Evolutionary conservation across 2,329 filamentous ascomycete species (phyloP), one percentile per base, ranked within the genome.

Genomic region (Phyllosticta citrichinensis): DNA sequence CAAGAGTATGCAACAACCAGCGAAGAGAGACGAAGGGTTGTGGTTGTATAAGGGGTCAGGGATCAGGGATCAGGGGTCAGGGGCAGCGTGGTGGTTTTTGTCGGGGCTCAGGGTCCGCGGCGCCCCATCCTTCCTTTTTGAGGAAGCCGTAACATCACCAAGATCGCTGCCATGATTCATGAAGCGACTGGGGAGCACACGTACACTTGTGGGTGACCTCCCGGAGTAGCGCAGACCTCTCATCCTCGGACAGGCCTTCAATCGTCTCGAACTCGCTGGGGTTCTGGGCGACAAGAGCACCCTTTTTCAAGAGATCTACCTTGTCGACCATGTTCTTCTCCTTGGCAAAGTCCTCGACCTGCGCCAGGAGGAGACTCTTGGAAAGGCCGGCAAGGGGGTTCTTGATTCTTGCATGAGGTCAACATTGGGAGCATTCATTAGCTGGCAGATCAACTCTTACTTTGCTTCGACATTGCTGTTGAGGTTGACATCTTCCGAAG

Each of bases 231-330:
- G 77, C 79, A 20, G 79, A 75, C 62, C 85, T 81, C 68, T 88
- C 87, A 0, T 77, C 76, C 17, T 85, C 79, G 60, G 79, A 75
- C 1, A 92, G 79, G 11, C 83, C 81, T 57, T 82, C 75, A 58
- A 91, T 79, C 35, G 79, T 76, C 62, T 89, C 86, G 69, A 81
- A 88, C 30, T 79, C 77, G 9, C 76, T 75, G 0, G 87, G 87
- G 65, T 87, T 83, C 70, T 89, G 87, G 2, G 89, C 89, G 19
- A 91, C 81, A 11, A 93, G 78, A 3, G 88, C 89, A 35, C 87
- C 89, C 67, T 86, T 87, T 57, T 81, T 78, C 57, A 91, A 78
- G 17, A 87, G 69, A 3, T 76, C 74, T 2, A 83, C 73, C 65
- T 87, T 79, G 59, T 87, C 81, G 2, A 75, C 72, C 25, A 91